Evolutionary conservation across 1,139 yeast genomes (phyloP), one percentile per base, ranked within the genome.

Genomic region (Yamadazyma taylorii): DNA sequence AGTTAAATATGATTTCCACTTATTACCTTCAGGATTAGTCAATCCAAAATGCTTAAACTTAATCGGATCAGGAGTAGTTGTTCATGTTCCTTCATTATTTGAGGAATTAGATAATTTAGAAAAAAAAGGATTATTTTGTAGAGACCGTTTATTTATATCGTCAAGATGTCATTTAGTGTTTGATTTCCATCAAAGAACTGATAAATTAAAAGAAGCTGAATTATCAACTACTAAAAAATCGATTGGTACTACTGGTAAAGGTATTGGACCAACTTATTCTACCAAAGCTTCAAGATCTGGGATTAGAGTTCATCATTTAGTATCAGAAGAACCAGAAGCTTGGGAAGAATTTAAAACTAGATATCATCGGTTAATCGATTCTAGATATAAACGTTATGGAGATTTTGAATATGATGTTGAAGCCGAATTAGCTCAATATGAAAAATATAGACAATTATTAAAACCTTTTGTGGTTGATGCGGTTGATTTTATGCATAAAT

Each of bases 181-280:
- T 60, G 97, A 90, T 63, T 90, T 92, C 81, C 98, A 92, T 67
- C 97, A 92, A 69, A 79, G 94, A 61, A 88, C 95, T 36, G 99
- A 92, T 61, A 92, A 90, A 55, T 76, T 92, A 57, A 87, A 95
- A 66, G 99, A 92, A 66, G 84, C 86, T 37, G 98, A 92, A 65
- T 77, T 94, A 40, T 81, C 92, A 24, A 74, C 78, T 45, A 83
- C 82, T 61, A 88, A 88, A 61, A 89, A 88, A 68, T 81, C 95
- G 32, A 92, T 92, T 56, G 99, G 99, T 53, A 92, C 99, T 47
- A 92, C 99, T 35, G 97, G 97, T 58, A 92, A 94, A 64, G 99
- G 99, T 66, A 92, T 92, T 58, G 99, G 99, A 41, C 99, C 99
- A 52, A 85, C 98, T 32, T 92, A 92, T 64, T 84, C 97, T 31